phyloP scores from a whole-genome alignment of 2,329 filamentous ascomycete genomes.

The Albophoma yamanashiensis region DNA sequence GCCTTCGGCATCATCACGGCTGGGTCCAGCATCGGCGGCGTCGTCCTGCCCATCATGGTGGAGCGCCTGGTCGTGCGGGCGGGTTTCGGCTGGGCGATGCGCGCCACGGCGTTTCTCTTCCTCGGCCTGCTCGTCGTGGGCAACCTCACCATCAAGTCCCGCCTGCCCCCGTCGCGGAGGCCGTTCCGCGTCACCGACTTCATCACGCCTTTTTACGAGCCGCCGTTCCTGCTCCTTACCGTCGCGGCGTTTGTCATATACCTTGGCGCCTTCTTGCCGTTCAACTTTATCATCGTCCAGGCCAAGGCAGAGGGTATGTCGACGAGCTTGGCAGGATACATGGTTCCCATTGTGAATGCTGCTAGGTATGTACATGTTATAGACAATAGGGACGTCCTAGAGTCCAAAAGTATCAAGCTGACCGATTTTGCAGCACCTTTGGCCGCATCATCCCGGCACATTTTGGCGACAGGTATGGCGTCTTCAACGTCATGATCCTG shows the following conservation, averaged over 20 bases:
- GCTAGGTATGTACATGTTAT: neutral
- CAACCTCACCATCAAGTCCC: neutral
- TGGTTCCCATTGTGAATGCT: neutral
- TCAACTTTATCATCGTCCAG: neutral
- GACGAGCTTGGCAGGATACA: neutral
- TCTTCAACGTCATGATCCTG: neutral
- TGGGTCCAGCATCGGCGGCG: neutral
- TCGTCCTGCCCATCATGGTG: neutral
- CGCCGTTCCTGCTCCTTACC: neutral
- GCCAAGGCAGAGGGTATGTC: neutral
- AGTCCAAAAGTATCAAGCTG: too few relatives aligned
- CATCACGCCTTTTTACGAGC: neutral
- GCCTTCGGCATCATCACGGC: neutral
- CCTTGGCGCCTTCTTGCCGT: neutral
- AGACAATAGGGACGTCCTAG: neutral
- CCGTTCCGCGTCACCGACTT: neutral
- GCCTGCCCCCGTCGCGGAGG: neutral
- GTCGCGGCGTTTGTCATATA: neutral
- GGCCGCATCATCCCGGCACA: neutral
- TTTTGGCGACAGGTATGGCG: neutral
- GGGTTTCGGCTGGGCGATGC: neutral
- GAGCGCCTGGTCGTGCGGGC: neutral
- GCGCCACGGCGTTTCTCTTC: neutral
- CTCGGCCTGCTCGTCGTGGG: neutral
- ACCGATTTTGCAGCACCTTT: neutral